These are phyloP conservation scores for Sporothrix phasma DNA, from an alignment of 2,329 filamentous ascomycete genomes.

Conservation along the genomic window DNA sequence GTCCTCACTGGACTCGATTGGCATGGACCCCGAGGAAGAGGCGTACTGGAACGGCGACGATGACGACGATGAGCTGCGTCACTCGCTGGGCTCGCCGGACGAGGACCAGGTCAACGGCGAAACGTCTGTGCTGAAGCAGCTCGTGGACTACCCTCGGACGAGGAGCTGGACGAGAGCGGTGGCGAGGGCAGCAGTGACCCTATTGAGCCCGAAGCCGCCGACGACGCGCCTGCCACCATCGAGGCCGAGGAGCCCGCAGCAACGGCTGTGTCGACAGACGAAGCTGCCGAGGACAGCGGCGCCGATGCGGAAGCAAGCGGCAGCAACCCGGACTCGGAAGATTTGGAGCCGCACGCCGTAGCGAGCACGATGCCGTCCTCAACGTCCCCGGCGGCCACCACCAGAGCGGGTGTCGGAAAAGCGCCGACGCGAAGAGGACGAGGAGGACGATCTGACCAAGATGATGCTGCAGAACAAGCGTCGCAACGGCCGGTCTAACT, in stretches of 20 bases:
- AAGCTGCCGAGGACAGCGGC: background rate
- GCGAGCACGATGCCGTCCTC: conserved; percentile 18
- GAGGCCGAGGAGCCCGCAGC: background rate
- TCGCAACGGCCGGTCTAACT: conserved; percentile 43
- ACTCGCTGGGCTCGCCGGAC: conserved; percentile 21
- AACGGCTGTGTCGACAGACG: background rate
- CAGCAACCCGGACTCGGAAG: background rate
- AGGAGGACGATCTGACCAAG: conserved; percentile 85
- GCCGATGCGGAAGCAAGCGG: background rate
- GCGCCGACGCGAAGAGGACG: conserved; percentile 81
- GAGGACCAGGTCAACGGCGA: conserved; percentile 47
- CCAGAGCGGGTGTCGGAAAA: conserved; percentile 81
- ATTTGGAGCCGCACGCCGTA: background rate
- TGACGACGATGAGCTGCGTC: conserved; percentile 45
- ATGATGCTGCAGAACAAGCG: conserved; percentile 57
- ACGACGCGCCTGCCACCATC: background rate
- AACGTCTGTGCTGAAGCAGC: conserved; percentile 53
- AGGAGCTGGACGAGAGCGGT: conserved; percentile 36
- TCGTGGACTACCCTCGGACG: conserved; percentile 94
- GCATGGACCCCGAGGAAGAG: conserved; percentile 73
- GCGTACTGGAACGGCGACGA: conserved; percentile 89
- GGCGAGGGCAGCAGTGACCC: conserved; percentile 1
- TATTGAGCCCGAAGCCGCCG: background rate
- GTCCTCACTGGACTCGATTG: conserved; percentile 15
- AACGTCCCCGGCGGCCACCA: conserved; percentile 29